Evolutionary conservation across 129 eudicot genomes (phyloP), one percentile per base, ranked within the genome.

Genomic region (Helianthus annuus): DNA sequence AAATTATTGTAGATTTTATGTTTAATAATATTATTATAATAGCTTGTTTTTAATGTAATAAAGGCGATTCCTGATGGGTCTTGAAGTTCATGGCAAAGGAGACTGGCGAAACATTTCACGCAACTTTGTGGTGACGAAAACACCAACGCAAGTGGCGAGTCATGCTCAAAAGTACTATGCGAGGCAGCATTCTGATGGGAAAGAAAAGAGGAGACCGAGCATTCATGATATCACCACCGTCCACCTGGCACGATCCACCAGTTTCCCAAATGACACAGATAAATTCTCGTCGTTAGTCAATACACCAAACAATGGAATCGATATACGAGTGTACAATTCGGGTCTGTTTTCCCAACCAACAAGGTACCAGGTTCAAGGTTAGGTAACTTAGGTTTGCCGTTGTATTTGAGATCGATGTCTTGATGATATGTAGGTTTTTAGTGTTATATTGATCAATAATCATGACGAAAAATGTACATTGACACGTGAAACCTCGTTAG

Each of bases 121-220:
- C 39, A 85, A 89, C 69, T 92, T 79, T 74, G 96, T 92, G 59
- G 76, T 83, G 42, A 78, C 96, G 3, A 89, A 87, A 74, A 89
- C 96, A 1, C 92, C 97, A 44, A 92, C 97, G 9, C 97, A 92
- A 83, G 97, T 92, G 4, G 97, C 97, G 24, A 92, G 97, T 51
- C 97, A 92, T 83, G 97, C 97, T 66, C 97, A 92, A 63, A 92
- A 89, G 69, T 92, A 89, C 82, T 92, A 81, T 52, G 83, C 84
- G 34, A 79, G 98, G 72, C 94, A 86, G 24, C 82, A 78, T 69
- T 80, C 94, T n/a, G 89, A 86, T 7, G 89, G 89, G 52, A 92
- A 92, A 80, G 98, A 92, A 51, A 92, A 87, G 74, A 81, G 89
- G 53, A 79, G 98, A 55, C 95, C 98, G n/a, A 92, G 98, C 76